Base-by-base conservation (phyloP, 495 filamentous ascomycete genomes). In the Xanthoparmelia taractica region DNA sequence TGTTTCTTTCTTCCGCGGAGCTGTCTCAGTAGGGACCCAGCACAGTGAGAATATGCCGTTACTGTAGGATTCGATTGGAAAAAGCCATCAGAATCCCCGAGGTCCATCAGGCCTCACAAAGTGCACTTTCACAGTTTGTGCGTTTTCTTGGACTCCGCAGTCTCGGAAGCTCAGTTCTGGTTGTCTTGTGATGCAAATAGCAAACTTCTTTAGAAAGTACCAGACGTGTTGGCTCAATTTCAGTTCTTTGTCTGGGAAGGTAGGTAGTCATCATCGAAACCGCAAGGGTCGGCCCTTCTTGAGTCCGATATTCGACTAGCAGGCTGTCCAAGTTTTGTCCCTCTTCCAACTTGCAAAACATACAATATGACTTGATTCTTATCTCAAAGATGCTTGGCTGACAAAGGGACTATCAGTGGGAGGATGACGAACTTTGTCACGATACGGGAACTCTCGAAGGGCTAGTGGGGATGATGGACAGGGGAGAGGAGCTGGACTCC, bases 371-470 rank as follows among this genome's bases (percentile, higher is more conserved):
- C 2, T 45, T n/a, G 20, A 23, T n/a, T 45, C 23, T 45, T n/a
- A n/a, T 23, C 20, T 23, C 20, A 7, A n/a, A 45, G 8, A 45
- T 45, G 41, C 5, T 45, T 20, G 8, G 18, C 20, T 45, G 20
- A 45, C 20, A n/a, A n/a, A 10, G 20, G 8, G 11, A 48, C n/a
- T 48, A 48, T 10, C 23, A 74, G 33, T 79, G 85, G 47, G 73
- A 68, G 27, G 80, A 78, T 27, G 90, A 96, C 72, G 66, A 74
- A 68, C 76, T 96, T 61, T 80, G 84, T 70, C 90, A 95, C 74
- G 78, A 90, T 69, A 89, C 82, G 1, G 92, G 91, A 17, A 96
- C 91, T 45, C 73, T 95, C 25, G 85, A 89, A 70, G 88, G 87
- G 2, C 68, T 95, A 36, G 77, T 85, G 4, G 85, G 83, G 0